These are phyloP conservation scores for Talaromyces piceae DNA, from an alignment of 2,329 filamentous ascomycete genomes.

Conservation along the genomic window DNA sequence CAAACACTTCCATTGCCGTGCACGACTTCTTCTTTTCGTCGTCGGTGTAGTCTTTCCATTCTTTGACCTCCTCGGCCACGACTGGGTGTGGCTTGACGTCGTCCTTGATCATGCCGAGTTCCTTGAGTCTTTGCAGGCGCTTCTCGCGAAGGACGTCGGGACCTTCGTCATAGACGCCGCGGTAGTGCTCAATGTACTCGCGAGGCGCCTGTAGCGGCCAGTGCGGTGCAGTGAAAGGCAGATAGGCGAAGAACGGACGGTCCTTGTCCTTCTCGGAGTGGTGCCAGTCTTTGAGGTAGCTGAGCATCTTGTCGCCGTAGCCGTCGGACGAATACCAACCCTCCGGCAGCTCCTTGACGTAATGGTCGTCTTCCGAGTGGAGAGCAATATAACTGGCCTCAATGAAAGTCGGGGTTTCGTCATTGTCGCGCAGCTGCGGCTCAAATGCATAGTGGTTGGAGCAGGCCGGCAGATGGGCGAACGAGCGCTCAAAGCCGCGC, in stretches of 20 bases:
- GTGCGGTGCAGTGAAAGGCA: conserved; percentile 56
- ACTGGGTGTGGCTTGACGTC: conserved; percentile 37
- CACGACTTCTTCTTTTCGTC: conserved; percentile 36
- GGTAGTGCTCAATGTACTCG: conserved; percentile 50
- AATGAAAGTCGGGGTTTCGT: conserved; percentile 36
- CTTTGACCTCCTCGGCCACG: conserved; percentile 38
- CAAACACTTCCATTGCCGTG: conserved; percentile 55
- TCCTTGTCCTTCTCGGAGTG: conserved; percentile 23
- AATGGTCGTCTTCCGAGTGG: conserved; percentile 40
- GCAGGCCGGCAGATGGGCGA: conserved; percentile 55
- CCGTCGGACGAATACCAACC: conserved; percentile 49
- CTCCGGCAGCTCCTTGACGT: conserved; percentile 41
- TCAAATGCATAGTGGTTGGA: conserved; percentile 53
- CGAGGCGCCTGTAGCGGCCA: conserved; percentile 56
- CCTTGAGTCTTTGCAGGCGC: conserved; percentile 49
- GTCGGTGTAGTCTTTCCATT: conserved; percentile 27
- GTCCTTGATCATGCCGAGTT: conserved; percentile 48
- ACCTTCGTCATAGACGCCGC: conserved; percentile 54
- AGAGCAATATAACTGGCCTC: conserved; percentile 37
- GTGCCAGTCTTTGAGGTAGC: conserved; percentile 46
- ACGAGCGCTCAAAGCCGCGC: conserved; percentile 53
- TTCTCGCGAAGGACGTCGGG: conserved; percentile 49
- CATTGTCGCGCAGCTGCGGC: conserved; percentile 34
- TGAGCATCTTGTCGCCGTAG: conserved; percentile 47
- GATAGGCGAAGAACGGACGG: conserved; percentile 52